Percentiles rank a stretch among this genome's conserved stretches.
phyloP scores from a whole-genome alignment of 768 basidiomycete genomes.

The Mycena capillaripes region DNA sequence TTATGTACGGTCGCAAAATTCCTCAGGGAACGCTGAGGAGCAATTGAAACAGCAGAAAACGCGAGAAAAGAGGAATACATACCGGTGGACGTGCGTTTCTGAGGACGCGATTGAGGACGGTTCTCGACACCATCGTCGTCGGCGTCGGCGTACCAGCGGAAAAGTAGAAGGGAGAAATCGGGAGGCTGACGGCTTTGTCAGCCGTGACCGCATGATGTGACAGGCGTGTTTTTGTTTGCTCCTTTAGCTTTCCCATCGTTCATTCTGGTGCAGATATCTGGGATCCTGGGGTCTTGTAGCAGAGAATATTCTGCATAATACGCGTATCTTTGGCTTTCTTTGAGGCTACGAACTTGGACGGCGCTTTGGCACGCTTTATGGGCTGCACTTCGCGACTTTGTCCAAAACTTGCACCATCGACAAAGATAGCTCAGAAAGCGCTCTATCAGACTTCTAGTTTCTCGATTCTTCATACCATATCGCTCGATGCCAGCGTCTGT shows the following conservation, averaged over 20 bases:
- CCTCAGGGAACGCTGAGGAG: slow-evolving; percentile 67
- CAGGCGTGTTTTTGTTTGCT: not conserved
- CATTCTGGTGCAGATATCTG: not conserved
- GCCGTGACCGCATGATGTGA: slow-evolving; percentile 4
- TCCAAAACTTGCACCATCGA: too few relatives aligned
- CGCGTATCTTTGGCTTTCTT: not conserved
- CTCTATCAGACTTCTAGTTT: not conserved
- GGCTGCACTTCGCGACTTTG: slow-evolving; percentile 3
- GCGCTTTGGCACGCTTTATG: not conserved
- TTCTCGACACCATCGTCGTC: slow-evolving; percentile 49
- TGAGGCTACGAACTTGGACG: not conserved
- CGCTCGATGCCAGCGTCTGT: slow-evolving; percentile 18
- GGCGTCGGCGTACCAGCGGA: slow-evolving; percentile 41
- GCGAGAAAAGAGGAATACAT: slow-evolving; percentile 21
- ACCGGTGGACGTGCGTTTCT: slow-evolving; percentile 53
- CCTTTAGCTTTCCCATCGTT: not conserved
- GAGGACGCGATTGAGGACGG: slow-evolving; percentile 46
- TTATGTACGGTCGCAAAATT: slow-evolving; percentile 82
- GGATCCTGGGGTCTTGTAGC: not conserved
- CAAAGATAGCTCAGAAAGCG: not conserved
- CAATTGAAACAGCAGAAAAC: not conserved
- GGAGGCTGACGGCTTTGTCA: not conserved
- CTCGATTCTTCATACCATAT: not conserved
- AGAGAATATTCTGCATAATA: not conserved
- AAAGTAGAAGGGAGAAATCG: slow-evolving; percentile 25